Conservation (phyloP, 768 basidiomycete genomes). For the Chlorophyllum brunneum region DNA sequence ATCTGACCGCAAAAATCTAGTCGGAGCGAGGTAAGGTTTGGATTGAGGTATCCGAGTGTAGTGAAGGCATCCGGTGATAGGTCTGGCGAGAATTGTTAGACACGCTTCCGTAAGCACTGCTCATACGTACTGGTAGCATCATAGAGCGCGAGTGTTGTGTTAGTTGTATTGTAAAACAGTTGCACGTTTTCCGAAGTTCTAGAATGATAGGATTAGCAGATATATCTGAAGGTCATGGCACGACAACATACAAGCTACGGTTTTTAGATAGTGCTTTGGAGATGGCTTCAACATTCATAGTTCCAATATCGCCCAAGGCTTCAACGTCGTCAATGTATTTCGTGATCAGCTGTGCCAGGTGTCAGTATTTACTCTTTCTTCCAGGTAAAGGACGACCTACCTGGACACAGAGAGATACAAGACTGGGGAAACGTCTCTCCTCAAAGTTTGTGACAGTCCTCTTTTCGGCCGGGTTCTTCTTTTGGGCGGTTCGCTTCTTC, state of each 20-base stretch:
- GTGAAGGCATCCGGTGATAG: constrained; percentile 64
- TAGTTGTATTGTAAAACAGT: constrained; percentile 78
- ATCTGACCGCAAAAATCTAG: constrained; percentile 88
- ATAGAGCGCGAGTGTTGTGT: constrained; percentile 68
- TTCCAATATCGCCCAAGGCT: constrained; percentile 82
- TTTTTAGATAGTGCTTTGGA: constrained; percentile 80
- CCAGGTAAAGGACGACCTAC: constrained; percentile 32
- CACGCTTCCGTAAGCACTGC: not conserved
- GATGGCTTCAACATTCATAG: constrained; percentile 80
- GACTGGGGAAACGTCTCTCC: constrained; percentile 60
- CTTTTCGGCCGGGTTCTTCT: constrained; percentile 63
- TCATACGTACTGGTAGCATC: constrained; percentile 82
- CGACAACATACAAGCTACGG: constrained; percentile 66
- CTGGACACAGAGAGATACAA: constrained; percentile 80
- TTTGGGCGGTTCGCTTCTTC: constrained; percentile 58
- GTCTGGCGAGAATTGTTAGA: constrained; percentile 36
- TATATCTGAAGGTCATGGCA: constrained; percentile 1
- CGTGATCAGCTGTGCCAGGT: constrained; percentile 60
- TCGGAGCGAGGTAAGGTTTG: constrained; percentile 72
- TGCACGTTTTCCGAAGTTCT: constrained; percentile 78
- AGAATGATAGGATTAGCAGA: not conserved
- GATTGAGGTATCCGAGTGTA: constrained; percentile 77
- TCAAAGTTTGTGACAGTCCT: constrained; percentile 68
- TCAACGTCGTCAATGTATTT: constrained; percentile 88
- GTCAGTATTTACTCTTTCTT: not conserved